Evolutionary conservation across 129 eudicot species (phyloP), one percentile per base, ranked within the genome.

Genomic region (Ambrosia trifida): DNA sequence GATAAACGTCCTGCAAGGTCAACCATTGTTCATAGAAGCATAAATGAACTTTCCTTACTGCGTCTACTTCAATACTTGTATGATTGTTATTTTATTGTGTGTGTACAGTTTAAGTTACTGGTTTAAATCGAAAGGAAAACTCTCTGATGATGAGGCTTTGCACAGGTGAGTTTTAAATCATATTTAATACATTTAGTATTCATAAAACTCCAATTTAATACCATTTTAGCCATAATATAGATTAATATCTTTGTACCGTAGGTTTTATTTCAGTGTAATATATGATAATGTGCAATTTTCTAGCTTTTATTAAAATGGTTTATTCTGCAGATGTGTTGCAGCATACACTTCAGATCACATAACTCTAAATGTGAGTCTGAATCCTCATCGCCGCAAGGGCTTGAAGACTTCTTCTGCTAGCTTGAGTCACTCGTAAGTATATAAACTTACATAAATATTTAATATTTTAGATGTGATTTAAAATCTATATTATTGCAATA

Each of bases 41-140:
- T 33, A 45, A 38, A 12, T 28, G 1, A 64, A 38, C 51, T 10
- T 64, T 64, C 24, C 30, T 36, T 35, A 62, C 30, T 62, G 30
- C 47, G n/a, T 36, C 30, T 2, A n/a, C 12, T 36, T 35, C 18
- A n/a, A 62, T 47, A 1, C 64, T 73, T 74, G 50, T 45, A 20
- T 71, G 46, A 20, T n/a, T 44, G 13, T 52, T 53, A 7, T 64
- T n/a, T 51, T 74, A 8, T 51, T 24, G 72, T 56, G 56, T 69
- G 16, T 56, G 36, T 89, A 78, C 90, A 93, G 98, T 61, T 75
- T 83, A 73, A 87, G 82, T 68, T 89, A 86, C 72, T 93, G 98
- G 96, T 93, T 93, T 62, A 83, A 83, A 80, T 95, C 98, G 11
- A 89, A 84, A 78, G 98, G 98, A 80, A 86, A 74, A 72, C 85